Evolutionary conservation across 768 basidiomycete genomes (phyloP).

Genomic region (Pleurotus tuber-regium): DNA sequence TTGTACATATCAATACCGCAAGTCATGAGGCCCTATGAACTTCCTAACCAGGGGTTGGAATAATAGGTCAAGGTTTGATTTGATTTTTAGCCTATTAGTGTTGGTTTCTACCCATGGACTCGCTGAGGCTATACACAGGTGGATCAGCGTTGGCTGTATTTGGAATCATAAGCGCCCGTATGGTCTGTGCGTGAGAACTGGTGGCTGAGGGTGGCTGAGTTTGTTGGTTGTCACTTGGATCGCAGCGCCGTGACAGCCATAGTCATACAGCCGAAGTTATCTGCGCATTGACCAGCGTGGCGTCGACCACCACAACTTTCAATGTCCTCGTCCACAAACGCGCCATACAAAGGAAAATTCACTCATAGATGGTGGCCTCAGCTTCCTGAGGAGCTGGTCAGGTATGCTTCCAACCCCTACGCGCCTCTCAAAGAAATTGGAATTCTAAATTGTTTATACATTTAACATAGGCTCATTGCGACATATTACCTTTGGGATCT

Average conservation of each 20-base stretch:
- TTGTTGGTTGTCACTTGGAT: constrained; percentile 20
- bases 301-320: background rate
- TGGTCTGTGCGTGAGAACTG: constrained; percentile 45
- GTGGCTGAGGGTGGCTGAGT: constrained; percentile 21
- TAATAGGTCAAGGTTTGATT: too few relatives aligned
- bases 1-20: too few relatives aligned
- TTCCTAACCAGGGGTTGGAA: too few relatives aligned
- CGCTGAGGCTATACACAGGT: too few relatives aligned
- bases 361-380: constrained; percentile 60
- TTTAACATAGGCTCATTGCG: constrained; percentile 58
- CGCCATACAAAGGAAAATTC: constrained; percentile 55
- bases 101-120: too few relatives aligned
- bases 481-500: constrained; percentile 56
- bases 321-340: constrained; percentile 22
- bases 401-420: constrained; percentile 26
- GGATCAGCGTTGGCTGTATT: too few relatives aligned
- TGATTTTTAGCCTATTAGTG: too few relatives aligned
- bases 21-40: too few relatives aligned
- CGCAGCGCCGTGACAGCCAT: constrained; percentile 26
- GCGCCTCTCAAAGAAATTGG: too few relatives aligned
- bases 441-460: too few relatives aligned
- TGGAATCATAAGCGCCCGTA: background rate
- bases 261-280: constrained; percentile 35
- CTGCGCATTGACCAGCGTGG: constrained; percentile 41
- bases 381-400: constrained; percentile 58